Evolutionary conservation across 345 rosid species (phyloP), one percentile per base, ranked within the genome.

Genomic region (Arabidopsis arenosa): DNA sequence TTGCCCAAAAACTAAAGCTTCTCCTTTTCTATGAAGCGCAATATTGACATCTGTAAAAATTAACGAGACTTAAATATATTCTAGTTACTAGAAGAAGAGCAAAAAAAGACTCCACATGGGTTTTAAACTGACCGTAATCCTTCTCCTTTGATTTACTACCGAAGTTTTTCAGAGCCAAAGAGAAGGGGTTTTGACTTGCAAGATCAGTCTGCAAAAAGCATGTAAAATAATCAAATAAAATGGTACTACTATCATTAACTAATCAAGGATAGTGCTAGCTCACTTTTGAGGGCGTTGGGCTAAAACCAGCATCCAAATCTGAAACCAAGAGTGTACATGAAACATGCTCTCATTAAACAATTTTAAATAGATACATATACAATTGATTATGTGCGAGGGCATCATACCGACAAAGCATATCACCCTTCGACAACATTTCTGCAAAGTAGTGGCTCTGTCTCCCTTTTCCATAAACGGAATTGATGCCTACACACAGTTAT

Each of bases 271-370:
- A 36, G 26, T 51, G 65, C 13, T 43, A 52, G 49, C 73, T 75
- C 77, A 85, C 97, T 83, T 91, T 91, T 10, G 88, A 83, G n/a
- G 87, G 85, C 26, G 87, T 83, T 8, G 97, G 93, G 78, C 44
- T 83, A 58, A 91, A 91, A 41, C 94, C 97, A 54, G 89, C 93
- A 84, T 91, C 97, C 61, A 87, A 84, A n/a, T 91, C 94, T 89
- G 86, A 76, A 77, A 76, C 43, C 55, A 76, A 36, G 43, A 53
- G 9, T 52, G 32, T 1, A 41, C 18, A 55, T 35, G 36, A 63
- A 32, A 43, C 39, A 65, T 45, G 26, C 15, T 61, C 5, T 6
- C 21, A 23, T 30, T 41, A 33, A 51, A 41, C 41, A 13, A 51
- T 5, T 5, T 9, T 4, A 28, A 44, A 54, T 9, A 73, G 35